phyloP scores from a whole-genome alignment of 371 early-diverging fungal genomes.

The Apophysomyces trapeziformis region DNA sequence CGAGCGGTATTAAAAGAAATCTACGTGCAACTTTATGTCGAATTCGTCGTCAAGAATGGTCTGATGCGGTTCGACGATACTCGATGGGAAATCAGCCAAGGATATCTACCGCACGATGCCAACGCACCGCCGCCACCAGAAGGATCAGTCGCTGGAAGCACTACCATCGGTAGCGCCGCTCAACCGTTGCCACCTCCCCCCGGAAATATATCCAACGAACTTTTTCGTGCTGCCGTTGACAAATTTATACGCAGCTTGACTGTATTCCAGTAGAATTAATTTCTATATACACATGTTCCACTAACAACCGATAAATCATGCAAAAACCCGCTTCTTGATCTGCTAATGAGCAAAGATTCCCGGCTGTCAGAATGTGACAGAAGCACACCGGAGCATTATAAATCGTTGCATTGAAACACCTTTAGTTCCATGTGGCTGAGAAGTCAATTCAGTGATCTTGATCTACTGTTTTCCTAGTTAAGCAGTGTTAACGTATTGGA shows the following conservation, averaged over 20 bases:
- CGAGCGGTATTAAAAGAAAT: constrained; percentile 78
- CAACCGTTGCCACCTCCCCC: constrained; percentile 31
- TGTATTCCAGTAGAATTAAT: constrained; percentile 55
- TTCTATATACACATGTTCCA: neutral
- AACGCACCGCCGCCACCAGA: constrained; percentile 13
- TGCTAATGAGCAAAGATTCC: too few species aligned
- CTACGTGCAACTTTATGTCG: constrained; percentile 88
- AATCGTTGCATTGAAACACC: too few species aligned
- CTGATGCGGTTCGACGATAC: constrained; percentile 63
- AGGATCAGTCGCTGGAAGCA: constrained; percentile 11
- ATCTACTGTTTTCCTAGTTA: too few species aligned
- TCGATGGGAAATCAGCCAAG: constrained; percentile 55
- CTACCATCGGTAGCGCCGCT: constrained; percentile 14
- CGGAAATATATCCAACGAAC: constrained; percentile 71
- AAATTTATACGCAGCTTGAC: constrained; percentile 70
- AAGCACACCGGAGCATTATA: too few species aligned
- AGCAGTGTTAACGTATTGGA: too few species aligned
- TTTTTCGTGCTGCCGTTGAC: constrained; percentile 71
- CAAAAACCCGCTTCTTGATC: too few species aligned
- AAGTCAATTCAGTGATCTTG: too few species aligned
- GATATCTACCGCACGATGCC: constrained; percentile 28
- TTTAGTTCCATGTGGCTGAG: too few species aligned
- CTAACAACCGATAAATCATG: too few species aligned
- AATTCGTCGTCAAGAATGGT: constrained; percentile 87
- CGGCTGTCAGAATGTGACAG: too few species aligned